A percentile compares a stretch with the other conserved stretches of the same genome.
These are phyloP conservation scores for Alternaria sp. DNA, from an alignment of 2,329 filamentous ascomycete species.

Conservation along the genomic window DNA sequence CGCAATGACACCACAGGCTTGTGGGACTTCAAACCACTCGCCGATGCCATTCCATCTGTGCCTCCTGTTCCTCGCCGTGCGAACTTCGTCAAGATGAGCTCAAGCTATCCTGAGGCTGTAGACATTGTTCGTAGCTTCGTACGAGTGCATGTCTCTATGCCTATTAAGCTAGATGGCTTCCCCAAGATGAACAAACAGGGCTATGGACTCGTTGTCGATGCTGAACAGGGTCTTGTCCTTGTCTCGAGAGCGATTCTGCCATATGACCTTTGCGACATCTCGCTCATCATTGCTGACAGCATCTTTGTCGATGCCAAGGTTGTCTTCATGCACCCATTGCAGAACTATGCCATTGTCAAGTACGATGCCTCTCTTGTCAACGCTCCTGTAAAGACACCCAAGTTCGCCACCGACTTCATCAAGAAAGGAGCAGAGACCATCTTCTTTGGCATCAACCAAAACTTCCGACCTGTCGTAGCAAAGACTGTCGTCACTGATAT, in stretches of 20 bases:
- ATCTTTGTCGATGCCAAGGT: slow-evolving; percentile 95
- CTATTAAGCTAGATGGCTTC: slow-evolving; percentile 96
- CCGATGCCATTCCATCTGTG: slow-evolving; percentile 78
- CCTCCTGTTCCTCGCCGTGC: slow-evolving; percentile 78
- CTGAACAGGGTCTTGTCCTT: slow-evolving; percentile 91
- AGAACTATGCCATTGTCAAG: slow-evolving; percentile 95
- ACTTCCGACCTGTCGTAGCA: slow-evolving; percentile 89
- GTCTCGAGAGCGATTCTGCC: slow-evolving; percentile 94
- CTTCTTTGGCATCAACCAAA: slow-evolving; percentile 98
- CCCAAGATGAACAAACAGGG: slow-evolving; percentile 93
- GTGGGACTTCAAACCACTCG: slow-evolving; percentile 93
- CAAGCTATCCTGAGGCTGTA: slow-evolving; percentile 87
- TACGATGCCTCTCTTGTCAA: slow-evolving; percentile 95
- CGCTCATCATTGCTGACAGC: slow-evolving; percentile 93
- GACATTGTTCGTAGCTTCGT: slow-evolving; percentile 96
- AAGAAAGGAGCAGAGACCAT: slow-evolving; percentile 94
- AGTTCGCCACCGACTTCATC: slow-evolving; percentile 80
- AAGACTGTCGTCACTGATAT: slow-evolving; percentile 97
- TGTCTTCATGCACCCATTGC: slow-evolving; percentile 92
- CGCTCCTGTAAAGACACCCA: slow-evolving; percentile 89
- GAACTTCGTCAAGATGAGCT: slow-evolving; percentile 90
- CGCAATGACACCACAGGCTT: slow-evolving; percentile 89
- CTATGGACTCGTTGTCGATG: slow-evolving; percentile 96
- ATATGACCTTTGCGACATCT: slow-evolving; percentile 96
- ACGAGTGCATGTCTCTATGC: slow-evolving; percentile 90